These are phyloP conservation scores for Penicillium sp. DNA, from an alignment of 2,329 filamentous ascomycete species.

Conservation along the genomic window DNA sequence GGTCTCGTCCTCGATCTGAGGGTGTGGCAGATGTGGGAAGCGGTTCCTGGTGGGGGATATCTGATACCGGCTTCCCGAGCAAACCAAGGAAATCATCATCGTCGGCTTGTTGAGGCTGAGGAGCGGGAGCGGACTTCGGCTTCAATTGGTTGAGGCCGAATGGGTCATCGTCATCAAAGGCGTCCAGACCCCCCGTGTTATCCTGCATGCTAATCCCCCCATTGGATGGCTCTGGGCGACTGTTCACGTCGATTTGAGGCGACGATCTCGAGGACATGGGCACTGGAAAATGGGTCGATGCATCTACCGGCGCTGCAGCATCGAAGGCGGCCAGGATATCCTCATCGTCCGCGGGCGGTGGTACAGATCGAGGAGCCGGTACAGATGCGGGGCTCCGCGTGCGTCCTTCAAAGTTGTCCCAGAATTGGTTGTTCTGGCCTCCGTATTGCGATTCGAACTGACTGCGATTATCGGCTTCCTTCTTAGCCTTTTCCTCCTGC, in stretches of 20 bases:
- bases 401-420: constrained; percentile 67
- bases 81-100: constrained; percentile 66
- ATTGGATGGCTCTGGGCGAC: constrained; percentile 13
- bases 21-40: constrained; percentile 23
- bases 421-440: constrained; percentile 64
- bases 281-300: constrained; percentile 58
- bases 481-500: constrained; percentile 71
- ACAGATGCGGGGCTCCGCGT: constrained; percentile 47
- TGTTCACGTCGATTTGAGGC: constrained; percentile 23
- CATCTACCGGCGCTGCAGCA: constrained; percentile 58
- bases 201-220: constrained; percentile 20
- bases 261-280: constrained; percentile 39
- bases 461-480: constrained; percentile 71
- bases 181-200: constrained; percentile 26
- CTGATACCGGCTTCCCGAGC: constrained; percentile 59
- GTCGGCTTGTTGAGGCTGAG: constrained; percentile 49
- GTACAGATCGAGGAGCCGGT: constrained; percentile 48
- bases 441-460: constrained; percentile 77
- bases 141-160: constrained; percentile 74
- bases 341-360: constrained; percentile 54
- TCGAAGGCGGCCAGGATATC: constrained; percentile 64
- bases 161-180: constrained; percentile 74
- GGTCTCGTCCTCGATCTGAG: constrained; percentile 12
- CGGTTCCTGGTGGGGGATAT: constrained; percentile 43
- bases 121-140: constrained; percentile 49